These are phyloP conservation scores for Zasmidium cellare DNA, from an alignment of 2,329 filamentous ascomycete genomes.

Conservation along the genomic window DNA sequence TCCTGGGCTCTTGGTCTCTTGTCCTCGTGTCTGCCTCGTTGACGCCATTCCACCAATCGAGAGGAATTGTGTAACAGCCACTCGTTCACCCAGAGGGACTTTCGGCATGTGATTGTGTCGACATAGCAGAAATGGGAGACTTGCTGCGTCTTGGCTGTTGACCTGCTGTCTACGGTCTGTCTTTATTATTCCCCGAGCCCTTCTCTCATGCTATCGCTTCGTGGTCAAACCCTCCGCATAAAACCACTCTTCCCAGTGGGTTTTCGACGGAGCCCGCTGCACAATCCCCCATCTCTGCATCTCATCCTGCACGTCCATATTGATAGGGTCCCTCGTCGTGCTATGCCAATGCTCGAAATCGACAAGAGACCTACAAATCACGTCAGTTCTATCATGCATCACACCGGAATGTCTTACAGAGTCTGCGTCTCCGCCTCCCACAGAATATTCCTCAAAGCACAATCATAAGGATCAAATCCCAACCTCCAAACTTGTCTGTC, in stretches of 20 bases:
- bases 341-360: constrained; percentile 34
- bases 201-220: background rate
- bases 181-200: too few relatives aligned
- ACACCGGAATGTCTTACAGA: constrained; percentile 6
- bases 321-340: constrained; percentile 26
- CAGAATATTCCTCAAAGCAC: constrained; percentile 33
- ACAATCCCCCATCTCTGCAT: constrained; percentile 32
- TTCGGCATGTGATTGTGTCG: too few relatives aligned
- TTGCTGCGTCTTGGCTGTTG: too few relatives aligned
- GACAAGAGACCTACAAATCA: constrained; percentile 25
- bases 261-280: constrained; percentile 24
- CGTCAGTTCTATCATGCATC: background rate
- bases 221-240: constrained; percentile 10
- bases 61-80: too few relatives aligned
- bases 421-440: constrained; percentile 26
- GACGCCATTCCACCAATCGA: too few relatives aligned
- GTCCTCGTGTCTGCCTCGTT: background rate
- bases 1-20: too few relatives aligned
- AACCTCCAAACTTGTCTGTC: constrained; percentile 26
- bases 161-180: too few relatives aligned
- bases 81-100: too few relatives aligned
- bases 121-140: too few relatives aligned
- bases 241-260: constrained; percentile 23
- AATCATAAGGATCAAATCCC: constrained; percentile 32
- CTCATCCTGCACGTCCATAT: constrained; percentile 26